A percentile compares a stretch with the other conserved stretches of the same genome.
Conservation (phyloP, 2,329 filamentous ascomycete genomes). For the Thelonectria rubi region DNA sequence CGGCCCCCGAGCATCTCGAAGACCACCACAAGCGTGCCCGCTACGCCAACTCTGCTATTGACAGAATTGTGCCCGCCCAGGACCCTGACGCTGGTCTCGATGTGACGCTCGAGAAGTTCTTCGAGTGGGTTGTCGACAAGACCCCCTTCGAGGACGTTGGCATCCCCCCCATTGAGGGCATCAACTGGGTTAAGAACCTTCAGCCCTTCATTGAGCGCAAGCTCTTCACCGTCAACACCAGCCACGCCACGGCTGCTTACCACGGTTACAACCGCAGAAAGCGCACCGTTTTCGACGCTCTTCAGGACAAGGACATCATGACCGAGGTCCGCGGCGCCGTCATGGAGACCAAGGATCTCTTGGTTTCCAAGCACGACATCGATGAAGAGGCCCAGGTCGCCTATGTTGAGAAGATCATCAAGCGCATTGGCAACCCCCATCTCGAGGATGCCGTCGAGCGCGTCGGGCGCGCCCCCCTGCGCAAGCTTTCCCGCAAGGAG, state of each 20-base stretch:
- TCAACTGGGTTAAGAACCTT: constrained; percentile 93
- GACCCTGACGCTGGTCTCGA: constrained; percentile 81
- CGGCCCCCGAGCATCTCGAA: constrained; percentile 71
- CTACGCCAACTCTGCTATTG: constrained; percentile 97
- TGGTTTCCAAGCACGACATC: constrained; percentile 88
- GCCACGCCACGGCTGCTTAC: constrained; percentile 95
- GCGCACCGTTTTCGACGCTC: constrained; percentile 87
- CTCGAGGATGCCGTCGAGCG: constrained; percentile 93
- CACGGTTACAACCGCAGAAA: constrained; percentile 89
- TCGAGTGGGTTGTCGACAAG: constrained; percentile 96
- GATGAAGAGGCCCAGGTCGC: constrained; percentile 76
- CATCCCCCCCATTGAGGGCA: constrained; percentile 79
- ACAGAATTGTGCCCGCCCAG: constrained; percentile 96
- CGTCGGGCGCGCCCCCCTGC: constrained; percentile 91
- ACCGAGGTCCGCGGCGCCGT: constrained; percentile 82
- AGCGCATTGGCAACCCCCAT: constrained; percentile 91
- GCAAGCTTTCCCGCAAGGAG: constrained; percentile 94
- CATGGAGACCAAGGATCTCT: constrained; percentile 85
- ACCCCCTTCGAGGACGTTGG: constrained; percentile 78
- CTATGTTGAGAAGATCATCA: constrained; percentile 93
- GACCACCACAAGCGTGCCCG: constrained; percentile 78
- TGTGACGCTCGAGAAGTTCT: constrained; percentile 98
- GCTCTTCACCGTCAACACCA: constrained; percentile 98
- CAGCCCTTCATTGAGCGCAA: constrained; percentile 98
- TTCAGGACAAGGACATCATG: constrained; percentile 82